Base-by-base conservation (phyloP, 768 basidiomycete species). In the Kwoniella mangroviensis region DNA sequence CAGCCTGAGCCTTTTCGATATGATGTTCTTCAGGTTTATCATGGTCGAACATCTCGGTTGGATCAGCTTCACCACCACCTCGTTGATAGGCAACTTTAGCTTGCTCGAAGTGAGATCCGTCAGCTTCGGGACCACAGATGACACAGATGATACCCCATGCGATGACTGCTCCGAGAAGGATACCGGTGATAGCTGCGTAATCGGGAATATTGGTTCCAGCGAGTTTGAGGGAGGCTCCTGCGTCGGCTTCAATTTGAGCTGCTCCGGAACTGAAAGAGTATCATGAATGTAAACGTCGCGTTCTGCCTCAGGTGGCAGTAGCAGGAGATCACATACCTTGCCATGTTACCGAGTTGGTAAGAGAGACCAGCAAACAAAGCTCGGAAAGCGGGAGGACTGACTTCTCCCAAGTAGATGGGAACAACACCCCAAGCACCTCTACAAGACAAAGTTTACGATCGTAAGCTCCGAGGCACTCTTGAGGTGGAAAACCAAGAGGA, bases 341-440 rank as follows among this genome's bases (percentile, higher is more conserved):
- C 86, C 87, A 88, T 88, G 84, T 88, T 83, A 62, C 82, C 82
- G 64, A 83, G 72, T 49, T 93, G 93, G 83, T 94, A 94, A 2
- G 90, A 88, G 0, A 92, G 88, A 68, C 93, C 93, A 49, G 91
- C 91, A 86, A 93, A 94, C 1, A 91, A 91, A 3, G 92, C 91
- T 67, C 94, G 87, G 86, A 94, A 95, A 0, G 92, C 93, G 4
- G 92, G 91, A 2, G 94, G 94, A 0, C 91, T 91, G 40, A 70
- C 58, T 82, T 96, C 93, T 13, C 89, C 86, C 22, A 95, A 86
- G 81, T 90, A 91, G 75, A 93, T 90, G 1, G 93, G 92, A 80
- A 92, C 91, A 12, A 92, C 90, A 75, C 92, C 92, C 91, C 92
- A 93, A 45, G 92, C 93, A 1, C 92, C 93, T 42, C 54, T 64